Evolutionary conservation across 371 early-diverging fungal genomes (phyloP).

Genomic region (Rhizopus sp.): DNA sequence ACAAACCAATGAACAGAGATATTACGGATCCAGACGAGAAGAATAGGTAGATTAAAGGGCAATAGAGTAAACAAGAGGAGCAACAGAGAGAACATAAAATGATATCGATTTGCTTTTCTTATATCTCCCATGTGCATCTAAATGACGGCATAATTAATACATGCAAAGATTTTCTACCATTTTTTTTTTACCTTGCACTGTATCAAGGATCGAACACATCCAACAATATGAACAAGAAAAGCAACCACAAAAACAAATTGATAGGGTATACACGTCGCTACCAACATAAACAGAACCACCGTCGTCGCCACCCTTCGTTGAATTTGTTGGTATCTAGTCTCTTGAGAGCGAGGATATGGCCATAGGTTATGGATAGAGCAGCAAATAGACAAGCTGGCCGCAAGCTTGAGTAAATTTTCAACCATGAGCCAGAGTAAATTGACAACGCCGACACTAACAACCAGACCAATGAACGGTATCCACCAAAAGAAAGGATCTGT

Average conservation of each 20-base stretch:
- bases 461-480: constrained; percentile 55
- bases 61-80: constrained; percentile 60
- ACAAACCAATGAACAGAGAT: constrained; percentile 64
- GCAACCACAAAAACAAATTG: constrained; percentile 83
- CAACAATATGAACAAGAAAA: constrained; percentile 72
- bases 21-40: constrained; percentile 69
- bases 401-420: constrained; percentile 19
- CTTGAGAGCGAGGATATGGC: constrained; percentile 23
- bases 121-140: constrained; percentile 16
- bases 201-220: constrained; percentile 59
- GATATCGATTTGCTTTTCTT: constrained; percentile 53
- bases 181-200: constrained; percentile 25
- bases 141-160: neutral
- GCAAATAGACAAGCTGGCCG: constrained; percentile 7
- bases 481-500: constrained; percentile 69
- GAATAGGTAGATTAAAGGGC: constrained; percentile 59
- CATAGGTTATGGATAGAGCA: constrained; percentile 15
- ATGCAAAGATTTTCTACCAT: constrained; percentile 36
- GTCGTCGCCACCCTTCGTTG: constrained; percentile 61
- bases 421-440: constrained; percentile 53
- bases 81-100: constrained; percentile 61
- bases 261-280: constrained; percentile 77
- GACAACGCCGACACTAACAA: constrained; percentile 54
- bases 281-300: constrained; percentile 60
- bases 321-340: constrained; percentile 42